These are phyloP conservation scores for Sphagnum fallax DNA, from an alignment of 228 moss, liverwort and hornwort species.

Conservation along the genomic window DNA sequence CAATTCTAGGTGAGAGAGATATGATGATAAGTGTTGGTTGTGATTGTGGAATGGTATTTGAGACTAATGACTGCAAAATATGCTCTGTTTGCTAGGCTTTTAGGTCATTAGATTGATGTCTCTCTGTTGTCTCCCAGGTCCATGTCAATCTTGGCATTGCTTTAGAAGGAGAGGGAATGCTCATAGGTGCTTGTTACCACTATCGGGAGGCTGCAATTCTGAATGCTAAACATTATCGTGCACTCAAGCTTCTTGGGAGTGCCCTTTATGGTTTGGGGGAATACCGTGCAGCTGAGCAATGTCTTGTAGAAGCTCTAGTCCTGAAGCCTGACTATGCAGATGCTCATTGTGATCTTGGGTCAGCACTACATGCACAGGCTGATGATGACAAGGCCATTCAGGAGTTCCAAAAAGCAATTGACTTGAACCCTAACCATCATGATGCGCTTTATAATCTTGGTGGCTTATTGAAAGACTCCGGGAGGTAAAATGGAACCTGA, in stretches of 20 bases:
- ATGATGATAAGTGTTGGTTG: too few species aligned
- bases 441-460: conserved; percentile 96
- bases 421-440: conserved; percentile 76
- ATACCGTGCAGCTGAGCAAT: conserved; percentile 75
- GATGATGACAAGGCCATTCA: conserved; percentile 68
- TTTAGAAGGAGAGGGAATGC: conserved; percentile 94
- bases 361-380: conserved; percentile 73
- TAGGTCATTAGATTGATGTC: too few species aligned
- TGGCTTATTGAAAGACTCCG: conserved; percentile 73
- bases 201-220: conserved; percentile 95
- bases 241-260: conserved; percentile 86
- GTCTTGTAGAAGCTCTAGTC: conserved; percentile 69
- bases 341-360: conserved; percentile 97
- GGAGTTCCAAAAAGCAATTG: conserved; percentile 81
- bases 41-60: too few species aligned
- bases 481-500: conserved; percentile 17
- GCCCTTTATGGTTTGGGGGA: conserved; percentile 90
- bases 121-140: conserved; percentile 31
- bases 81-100: too few species aligned
- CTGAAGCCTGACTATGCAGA: conserved; percentile 86
- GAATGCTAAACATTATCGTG: conserved; percentile 76
- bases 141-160: conserved; percentile 96
- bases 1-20: too few species aligned
- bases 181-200: conserved; percentile 91
- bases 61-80: too few species aligned